These are phyloP conservation scores for Colletotrichum higginsianum DNA, from an alignment of 2,329 filamentous ascomycete genomes.

Conservation along the genomic window DNA sequence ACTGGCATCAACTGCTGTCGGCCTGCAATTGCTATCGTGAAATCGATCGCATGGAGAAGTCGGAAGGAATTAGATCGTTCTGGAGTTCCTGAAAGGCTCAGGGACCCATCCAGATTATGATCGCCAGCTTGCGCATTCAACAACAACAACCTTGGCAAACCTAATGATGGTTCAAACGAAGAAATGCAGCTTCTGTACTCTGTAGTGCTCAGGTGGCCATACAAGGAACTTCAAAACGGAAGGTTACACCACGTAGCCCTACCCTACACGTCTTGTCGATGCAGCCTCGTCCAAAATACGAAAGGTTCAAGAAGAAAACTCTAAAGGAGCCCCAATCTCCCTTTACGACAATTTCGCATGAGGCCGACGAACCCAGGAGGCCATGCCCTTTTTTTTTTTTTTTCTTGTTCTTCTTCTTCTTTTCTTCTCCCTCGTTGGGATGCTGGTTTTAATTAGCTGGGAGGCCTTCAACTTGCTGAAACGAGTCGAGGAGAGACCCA, in stretches of 20 bases:
- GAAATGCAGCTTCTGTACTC: not conserved
- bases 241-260: conserved; percentile 19
- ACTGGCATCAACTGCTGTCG: not conserved
- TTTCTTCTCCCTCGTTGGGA: no score
- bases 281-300: conserved; percentile 1
- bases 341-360: conserved; percentile 17
- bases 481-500: conserved; percentile 5
- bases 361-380: not conserved
- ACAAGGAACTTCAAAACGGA: conserved; percentile 10
- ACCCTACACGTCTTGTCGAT: not conserved
- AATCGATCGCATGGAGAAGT: not conserved
- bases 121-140: not conserved
- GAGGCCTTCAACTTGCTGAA: conserved; percentile 18
- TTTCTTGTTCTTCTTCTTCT: no score
- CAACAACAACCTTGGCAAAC: not conserved
- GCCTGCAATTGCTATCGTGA: not conserved
- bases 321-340: conserved; percentile 28
- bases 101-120: not conserved
- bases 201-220: not conserved
- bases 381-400: no score
- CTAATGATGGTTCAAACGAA: conserved; percentile 20
- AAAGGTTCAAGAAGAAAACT: conserved; percentile 28
- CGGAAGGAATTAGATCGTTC: not conserved
- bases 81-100: not conserved
- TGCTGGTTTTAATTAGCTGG: not conserved